Percentiles rank a stretch among this genome's conserved stretches.
These are phyloP conservation scores for Colletotrichum caudatum DNA, from an alignment of 2,329 filamentous ascomycete genomes.

Conservation along the genomic window DNA sequence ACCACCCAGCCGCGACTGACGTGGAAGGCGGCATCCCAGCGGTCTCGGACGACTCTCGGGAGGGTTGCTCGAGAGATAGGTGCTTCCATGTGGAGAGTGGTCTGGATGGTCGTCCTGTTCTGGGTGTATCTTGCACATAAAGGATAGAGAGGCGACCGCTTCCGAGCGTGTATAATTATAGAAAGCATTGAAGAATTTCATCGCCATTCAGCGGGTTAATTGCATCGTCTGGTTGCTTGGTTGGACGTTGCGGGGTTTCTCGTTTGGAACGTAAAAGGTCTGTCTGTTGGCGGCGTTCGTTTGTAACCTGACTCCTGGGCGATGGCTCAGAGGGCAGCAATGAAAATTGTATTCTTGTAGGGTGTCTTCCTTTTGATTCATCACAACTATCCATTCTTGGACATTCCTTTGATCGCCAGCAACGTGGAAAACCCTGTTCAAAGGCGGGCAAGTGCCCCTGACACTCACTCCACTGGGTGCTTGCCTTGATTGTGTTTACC, in stretches of 20 bases:
- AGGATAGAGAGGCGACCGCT: conserved; percentile 58
- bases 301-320: conserved; percentile 22
- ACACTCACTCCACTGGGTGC: background rate
- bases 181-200: background rate
- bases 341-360: background rate
- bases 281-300: conserved; percentile 13
- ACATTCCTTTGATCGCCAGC: background rate
- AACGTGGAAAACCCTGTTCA: background rate
- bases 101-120: conserved; percentile 71
- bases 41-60: conserved; percentile 53
- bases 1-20: conserved; percentile 52
- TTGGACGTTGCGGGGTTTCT: background rate
- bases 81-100: conserved; percentile 71
- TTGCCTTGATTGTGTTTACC: background rate
- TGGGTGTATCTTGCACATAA: conserved; percentile 76
- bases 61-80: conserved; percentile 71
- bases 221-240: conserved; percentile 34
- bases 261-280: conserved; percentile 20
- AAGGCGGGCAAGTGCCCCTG: background rate
- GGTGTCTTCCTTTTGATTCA: background rate
- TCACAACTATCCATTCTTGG: background rate
- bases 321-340: conserved; percentile 7
- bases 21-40: conserved; percentile 47
- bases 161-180: conserved; percentile 28
- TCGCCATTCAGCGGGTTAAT: conserved; percentile 30